Percentiles rank a stretch among this genome's conserved stretches.
These are phyloP conservation scores for Sechiopsis laciniata DNA, from an alignment of 306 rosid genomes.

Conservation along the genomic window DNA sequence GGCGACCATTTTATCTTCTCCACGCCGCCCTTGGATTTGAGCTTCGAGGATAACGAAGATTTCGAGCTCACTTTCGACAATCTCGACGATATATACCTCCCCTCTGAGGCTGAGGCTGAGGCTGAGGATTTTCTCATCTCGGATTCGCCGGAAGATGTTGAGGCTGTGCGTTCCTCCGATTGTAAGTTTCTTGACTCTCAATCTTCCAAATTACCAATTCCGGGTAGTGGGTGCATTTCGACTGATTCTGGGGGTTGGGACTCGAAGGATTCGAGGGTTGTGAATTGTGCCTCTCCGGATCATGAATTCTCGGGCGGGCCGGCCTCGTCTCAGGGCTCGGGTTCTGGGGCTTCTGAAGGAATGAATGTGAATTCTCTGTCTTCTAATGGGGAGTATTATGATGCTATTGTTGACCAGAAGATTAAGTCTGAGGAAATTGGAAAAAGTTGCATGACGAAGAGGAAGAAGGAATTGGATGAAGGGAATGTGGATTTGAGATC, in stretches of 20 bases:
- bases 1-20: constrained; percentile 37
- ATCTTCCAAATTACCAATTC: constrained; percentile 27
- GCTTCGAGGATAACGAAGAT: constrained; percentile 35
- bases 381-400: constrained; percentile 31
- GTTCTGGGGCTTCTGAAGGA: constrained; percentile 51
- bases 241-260: constrained; percentile 26
- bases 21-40: constrained; percentile 44
- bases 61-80: constrained; percentile 71
- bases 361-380: constrained; percentile 31
- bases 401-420: constrained; percentile 34
- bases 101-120: constrained; percentile 48
- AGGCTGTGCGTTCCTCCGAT: constrained; percentile 8
- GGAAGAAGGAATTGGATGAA: constrained; percentile 55
- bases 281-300: constrained; percentile 27
- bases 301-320: constrained; percentile 41
- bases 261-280: constrained; percentile 20
- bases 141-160: constrained; percentile 28
- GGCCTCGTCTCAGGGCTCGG: constrained; percentile 71
- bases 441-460: constrained; percentile 49
- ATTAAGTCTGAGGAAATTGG: constrained; percentile 46
- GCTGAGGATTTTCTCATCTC: constrained; percentile 49
- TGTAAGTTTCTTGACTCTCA: not conserved
- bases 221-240: constrained; percentile 24
- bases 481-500: constrained; percentile 49
- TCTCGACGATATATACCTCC: constrained; percentile 43